These are phyloP conservation scores for Saccharomyces eubayanus DNA, from an alignment of 805 yeast genomes.

Conservation along the genomic window DNA sequence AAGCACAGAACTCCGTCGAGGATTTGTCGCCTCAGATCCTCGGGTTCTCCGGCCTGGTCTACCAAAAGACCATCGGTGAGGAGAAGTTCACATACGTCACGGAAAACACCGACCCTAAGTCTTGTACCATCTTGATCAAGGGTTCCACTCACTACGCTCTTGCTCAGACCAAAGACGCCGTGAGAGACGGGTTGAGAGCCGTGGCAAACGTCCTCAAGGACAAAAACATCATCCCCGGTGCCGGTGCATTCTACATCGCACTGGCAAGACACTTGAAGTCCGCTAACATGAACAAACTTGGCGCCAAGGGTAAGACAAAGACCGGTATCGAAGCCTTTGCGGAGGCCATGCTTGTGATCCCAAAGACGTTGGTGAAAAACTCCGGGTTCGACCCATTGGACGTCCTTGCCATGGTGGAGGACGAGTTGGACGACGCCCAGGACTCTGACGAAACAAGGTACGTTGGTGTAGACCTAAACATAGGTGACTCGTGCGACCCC, in stretches of 20 bases:
- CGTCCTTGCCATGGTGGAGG: slow-evolving; percentile 81
- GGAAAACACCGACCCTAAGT: slow-evolving; percentile 78
- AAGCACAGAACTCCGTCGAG: slow-evolving; percentile 95
- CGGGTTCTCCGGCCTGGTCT: slow-evolving; percentile 85
- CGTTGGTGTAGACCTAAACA: slow-evolving; percentile 82
- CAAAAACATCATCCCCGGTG: slow-evolving; percentile 85
- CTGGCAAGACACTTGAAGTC: slow-evolving; percentile 59
- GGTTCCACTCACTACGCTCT: slow-evolving; percentile 88
- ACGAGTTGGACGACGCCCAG: slow-evolving; percentile 34
- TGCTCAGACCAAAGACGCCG: slow-evolving; percentile 92
- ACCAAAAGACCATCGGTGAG: slow-evolving; percentile 91
- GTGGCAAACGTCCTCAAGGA: slow-evolving; percentile 88
- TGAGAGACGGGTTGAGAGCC: slow-evolving; percentile 92
- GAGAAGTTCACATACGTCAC: slow-evolving; percentile 96
- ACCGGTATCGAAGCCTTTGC: slow-evolving; percentile 91
- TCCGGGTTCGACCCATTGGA: slow-evolving; percentile 93
- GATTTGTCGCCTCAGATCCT: slow-evolving; percentile 71
- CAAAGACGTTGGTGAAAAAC: slow-evolving; percentile 85
- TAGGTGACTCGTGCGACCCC: slow-evolving; percentile 96
- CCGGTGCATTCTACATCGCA: slow-evolving; percentile 88
- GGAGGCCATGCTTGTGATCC: slow-evolving; percentile 82
- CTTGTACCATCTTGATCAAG: slow-evolving; percentile 84
- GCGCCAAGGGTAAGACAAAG: slow-evolving; percentile 75
- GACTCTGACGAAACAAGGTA: slow-evolving; percentile 51
- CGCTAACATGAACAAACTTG: slow-evolving; percentile 41